Evolutionary conservation across 495 filamentous ascomycete genomes (phyloP).

Genomic region (Letharia lupina): DNA sequence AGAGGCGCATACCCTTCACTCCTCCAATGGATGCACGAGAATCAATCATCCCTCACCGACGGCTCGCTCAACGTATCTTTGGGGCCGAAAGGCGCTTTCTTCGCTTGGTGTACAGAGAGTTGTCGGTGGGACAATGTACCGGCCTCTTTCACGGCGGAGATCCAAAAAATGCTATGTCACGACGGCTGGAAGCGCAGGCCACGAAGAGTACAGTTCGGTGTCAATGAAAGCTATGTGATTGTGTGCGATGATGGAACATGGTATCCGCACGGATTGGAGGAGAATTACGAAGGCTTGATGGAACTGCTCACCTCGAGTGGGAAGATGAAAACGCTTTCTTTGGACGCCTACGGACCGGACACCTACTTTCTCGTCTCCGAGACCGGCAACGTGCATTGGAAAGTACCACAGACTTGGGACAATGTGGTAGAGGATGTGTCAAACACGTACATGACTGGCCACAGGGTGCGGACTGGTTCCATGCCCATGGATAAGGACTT

Average conservation of each 20-base stretch:
- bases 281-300: neutral
- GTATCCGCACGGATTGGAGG: neutral
- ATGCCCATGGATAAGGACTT: neutral
- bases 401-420: neutral
- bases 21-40: slow-evolving; percentile 2
- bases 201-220: neutral
- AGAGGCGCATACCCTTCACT: neutral
- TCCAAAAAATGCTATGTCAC: slow-evolving; percentile 1
- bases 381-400: neutral
- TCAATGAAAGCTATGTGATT: neutral
- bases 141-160: neutral
- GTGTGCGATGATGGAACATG: neutral
- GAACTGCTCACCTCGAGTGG: neutral
- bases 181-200: slow-evolving; percentile 1
- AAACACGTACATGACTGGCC: slow-evolving; percentile 1
- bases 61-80: slow-evolving; percentile 1
- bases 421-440: neutral
- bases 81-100: neutral
- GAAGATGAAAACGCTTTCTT: neutral
- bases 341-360: neutral
- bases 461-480: neutral
- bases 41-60: neutral
- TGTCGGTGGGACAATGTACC: slow-evolving; percentile 2
- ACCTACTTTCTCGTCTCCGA: neutral
- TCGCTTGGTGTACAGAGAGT: neutral